A percentile compares a stretch with the other conserved stretches of the same genome.
phyloP scores from a whole-genome alignment of 805 yeast species.

The Saccharomyces cerevisiae region DNA sequence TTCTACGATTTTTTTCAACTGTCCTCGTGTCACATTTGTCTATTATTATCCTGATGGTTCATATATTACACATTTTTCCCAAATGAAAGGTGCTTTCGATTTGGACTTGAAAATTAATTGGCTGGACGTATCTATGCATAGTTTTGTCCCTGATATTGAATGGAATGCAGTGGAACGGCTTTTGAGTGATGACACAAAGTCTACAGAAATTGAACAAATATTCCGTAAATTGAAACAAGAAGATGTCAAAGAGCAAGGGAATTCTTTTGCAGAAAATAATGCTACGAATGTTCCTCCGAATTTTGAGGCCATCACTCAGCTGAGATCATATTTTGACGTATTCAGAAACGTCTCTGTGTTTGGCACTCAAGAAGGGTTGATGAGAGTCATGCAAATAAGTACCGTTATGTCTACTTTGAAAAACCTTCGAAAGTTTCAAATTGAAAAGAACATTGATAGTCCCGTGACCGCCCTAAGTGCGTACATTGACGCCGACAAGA shows the following conservation, averaged over 20 bases:
- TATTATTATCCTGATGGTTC: conserved; percentile 65
- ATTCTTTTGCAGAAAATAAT: not conserved
- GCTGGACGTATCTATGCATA: conserved; percentile 50
- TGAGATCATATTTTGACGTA: conserved; percentile 37
- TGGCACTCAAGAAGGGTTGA: conserved; percentile 58
- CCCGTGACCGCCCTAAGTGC: conserved; percentile 50
- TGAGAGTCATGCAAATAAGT: conserved; percentile 65
- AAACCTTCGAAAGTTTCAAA: conserved; percentile 34
- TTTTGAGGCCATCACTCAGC: conserved; percentile 20
- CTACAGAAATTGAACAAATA: conserved; percentile 6
- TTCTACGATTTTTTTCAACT: conserved; percentile 47
- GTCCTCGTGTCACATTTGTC: conserved; percentile 41
- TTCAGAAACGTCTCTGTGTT: conserved; percentile 42
- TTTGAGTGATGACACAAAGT: conserved; percentile 25
- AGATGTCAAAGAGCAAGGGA: conserved; percentile 2
- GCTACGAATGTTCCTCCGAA: conserved; percentile 3
- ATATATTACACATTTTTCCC: conserved; percentile 52
- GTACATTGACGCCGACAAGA: conserved; percentile 19
- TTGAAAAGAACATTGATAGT: conserved; percentile 39
- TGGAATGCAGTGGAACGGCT: conserved; percentile 40
- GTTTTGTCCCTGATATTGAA: conserved; percentile 39
- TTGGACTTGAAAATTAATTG: conserved; percentile 60
- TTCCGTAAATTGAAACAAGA: conserved; percentile 9
- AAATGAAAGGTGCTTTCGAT: conserved; percentile 53
- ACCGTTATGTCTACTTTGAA: conserved; percentile 70